These are phyloP conservation scores for Phaeosphaeriaceae sp. DNA, from an alignment of 2,329 filamentous ascomycete genomes.

Conservation along the genomic window DNA sequence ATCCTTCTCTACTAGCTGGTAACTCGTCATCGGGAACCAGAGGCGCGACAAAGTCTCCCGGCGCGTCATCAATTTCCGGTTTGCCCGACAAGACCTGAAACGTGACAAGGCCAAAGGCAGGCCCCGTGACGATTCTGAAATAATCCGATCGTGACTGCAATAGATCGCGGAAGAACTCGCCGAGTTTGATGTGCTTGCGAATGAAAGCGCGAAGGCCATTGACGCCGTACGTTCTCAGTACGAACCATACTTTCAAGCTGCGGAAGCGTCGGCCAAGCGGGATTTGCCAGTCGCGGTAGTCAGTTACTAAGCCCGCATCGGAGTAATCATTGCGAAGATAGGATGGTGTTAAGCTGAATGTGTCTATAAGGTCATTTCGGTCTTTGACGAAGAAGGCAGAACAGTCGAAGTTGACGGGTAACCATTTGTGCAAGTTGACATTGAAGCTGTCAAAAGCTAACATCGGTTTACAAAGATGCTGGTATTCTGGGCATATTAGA, in stretches of 20 bases:
- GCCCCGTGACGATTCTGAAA: constrained; percentile 76
- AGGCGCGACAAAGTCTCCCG: constrained; percentile 16
- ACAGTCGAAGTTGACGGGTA: constrained; percentile 90
- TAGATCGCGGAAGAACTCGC: constrained; percentile 71
- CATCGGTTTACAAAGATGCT: constrained; percentile 68
- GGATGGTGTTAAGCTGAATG: constrained; percentile 77
- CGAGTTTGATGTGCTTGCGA: constrained; percentile 69
- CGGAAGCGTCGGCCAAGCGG: constrained; percentile 89
- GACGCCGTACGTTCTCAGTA: constrained; percentile 81
- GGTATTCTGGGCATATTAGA: constrained; percentile 80
- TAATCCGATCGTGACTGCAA: constrained; percentile 68
- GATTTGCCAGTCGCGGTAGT: constrained; percentile 98
- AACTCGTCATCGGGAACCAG: no score
- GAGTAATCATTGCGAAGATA: constrained; percentile 85
- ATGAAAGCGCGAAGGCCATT: constrained; percentile 77
- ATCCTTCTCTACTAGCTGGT: constrained; percentile 43
- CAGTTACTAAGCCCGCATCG: constrained; percentile 83
- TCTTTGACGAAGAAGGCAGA: constrained; percentile 78
- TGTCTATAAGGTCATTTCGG: constrained; percentile 76
- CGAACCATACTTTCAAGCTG: constrained; percentile 93
- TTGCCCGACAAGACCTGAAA: constrained; percentile 62
- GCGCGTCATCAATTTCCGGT: constrained; percentile 10
- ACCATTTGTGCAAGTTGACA: constrained; percentile 97
- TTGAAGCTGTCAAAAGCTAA: constrained; percentile 84
- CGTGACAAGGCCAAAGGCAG: constrained; percentile 81